A percentile compares a stretch with the other conserved stretches of the same genome.
Conservation (phyloP, 345 rosid genomes). For the Lenwebbia sp. region DNA sequence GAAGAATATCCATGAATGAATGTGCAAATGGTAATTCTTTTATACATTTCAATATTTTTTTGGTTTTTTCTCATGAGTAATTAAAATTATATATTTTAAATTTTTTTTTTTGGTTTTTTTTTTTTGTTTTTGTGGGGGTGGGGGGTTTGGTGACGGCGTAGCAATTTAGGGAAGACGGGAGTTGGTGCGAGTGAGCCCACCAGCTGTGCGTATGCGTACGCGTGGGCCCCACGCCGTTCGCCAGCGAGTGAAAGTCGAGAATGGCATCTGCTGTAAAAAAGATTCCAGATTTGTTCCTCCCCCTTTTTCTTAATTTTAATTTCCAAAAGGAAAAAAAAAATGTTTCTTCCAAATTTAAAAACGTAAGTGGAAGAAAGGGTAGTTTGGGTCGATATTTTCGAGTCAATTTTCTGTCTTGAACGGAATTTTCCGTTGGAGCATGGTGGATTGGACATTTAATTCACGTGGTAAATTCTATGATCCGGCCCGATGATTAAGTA, state of each 20-base stretch:
- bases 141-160: background rate
- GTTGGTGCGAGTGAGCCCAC: no score
- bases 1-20: background rate
- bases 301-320: background rate
- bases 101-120: accelerated
- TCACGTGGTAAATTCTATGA: background rate
- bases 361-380: no score
- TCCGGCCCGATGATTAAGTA: background rate
- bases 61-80: no score
- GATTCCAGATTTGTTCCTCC: background rate
- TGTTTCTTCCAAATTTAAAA: background rate
- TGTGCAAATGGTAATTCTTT: background rate
- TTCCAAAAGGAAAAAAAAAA: background rate
- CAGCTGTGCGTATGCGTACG: no score
- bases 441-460: no score
- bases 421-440: background rate
- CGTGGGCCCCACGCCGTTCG: background rate
- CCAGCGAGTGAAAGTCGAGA: background rate
- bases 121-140: background rate
- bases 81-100: no score
- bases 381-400: background rate
- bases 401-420: background rate
- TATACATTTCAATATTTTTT: background rate
- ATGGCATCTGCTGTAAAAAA: background rate
- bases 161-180: background rate